These are phyloP conservation scores for Kluyveromyces sp. DNA, from an alignment of 1,139 yeast species.

Conservation along the genomic window DNA sequence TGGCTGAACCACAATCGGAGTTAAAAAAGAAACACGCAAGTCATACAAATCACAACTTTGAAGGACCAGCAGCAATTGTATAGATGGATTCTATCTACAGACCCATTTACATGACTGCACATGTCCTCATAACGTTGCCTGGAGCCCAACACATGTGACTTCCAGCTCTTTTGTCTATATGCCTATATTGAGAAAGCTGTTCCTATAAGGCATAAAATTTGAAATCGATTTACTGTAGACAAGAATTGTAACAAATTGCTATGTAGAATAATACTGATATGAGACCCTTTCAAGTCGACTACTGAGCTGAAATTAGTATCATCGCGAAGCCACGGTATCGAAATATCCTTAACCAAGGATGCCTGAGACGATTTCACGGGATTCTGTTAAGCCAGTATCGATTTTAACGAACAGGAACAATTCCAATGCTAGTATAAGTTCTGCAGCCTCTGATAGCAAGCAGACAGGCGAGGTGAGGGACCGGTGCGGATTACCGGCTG, in stretches of 20 bases:
- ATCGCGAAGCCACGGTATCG: neutral
- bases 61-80: constrained; percentile 1
- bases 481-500: constrained; percentile 1
- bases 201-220: no score
- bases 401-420: constrained; percentile 10
- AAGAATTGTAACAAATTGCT: no score
- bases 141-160: no score
- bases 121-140: no score
- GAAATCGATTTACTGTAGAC: no score
- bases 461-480: constrained; percentile 4
- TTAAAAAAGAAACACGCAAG: neutral
- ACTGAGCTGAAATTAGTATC: neutral
- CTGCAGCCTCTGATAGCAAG: neutral
- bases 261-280: no score
- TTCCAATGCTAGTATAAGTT: neutral
- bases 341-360: neutral
- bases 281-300: no score
- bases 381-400: constrained; percentile 11
- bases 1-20: neutral
- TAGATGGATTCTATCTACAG: no score
- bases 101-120: no score
- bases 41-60: neutral
- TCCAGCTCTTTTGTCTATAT: no score
- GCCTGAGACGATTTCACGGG: constrained; percentile 1
- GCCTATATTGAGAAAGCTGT: no score